Evolutionary conservation across 768 basidiomycete species (phyloP).

Genomic region (Fibroporia radiculosa): DNA sequence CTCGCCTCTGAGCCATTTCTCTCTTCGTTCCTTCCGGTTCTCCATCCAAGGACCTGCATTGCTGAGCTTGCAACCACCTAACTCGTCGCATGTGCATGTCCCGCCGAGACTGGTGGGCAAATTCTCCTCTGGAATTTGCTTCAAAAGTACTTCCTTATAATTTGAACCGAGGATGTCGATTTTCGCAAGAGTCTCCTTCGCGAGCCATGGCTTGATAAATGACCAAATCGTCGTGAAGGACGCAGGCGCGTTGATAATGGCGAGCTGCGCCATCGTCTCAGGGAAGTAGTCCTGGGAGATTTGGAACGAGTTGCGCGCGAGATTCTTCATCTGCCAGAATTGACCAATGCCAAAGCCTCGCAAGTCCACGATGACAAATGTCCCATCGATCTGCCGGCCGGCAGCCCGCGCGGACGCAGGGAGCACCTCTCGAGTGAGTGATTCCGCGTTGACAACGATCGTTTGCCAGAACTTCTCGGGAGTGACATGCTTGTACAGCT

Average conservation of each 20-base stretch:
- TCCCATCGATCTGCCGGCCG: constrained; percentile 40
- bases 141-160: constrained; percentile 48
- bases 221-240: constrained; percentile 71
- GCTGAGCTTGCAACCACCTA: constrained; percentile 53
- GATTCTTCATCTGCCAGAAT: constrained; percentile 70
- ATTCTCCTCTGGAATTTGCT: constrained; percentile 54
- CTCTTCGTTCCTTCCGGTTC: constrained; percentile 27
- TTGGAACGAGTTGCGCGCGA: constrained; percentile 58
- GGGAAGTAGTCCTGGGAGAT: constrained; percentile 76
- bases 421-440: constrained; percentile 55
- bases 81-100: constrained; percentile 48
- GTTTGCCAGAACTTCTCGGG: constrained; percentile 38
- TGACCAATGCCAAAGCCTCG: constrained; percentile 60
- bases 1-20: constrained; percentile 24
- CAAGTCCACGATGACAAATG: constrained; percentile 62
- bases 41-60: constrained; percentile 69
- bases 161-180: constrained; percentile 57
- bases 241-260: constrained; percentile 64
- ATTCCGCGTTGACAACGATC: constrained; percentile 58
- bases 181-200: constrained; percentile 65
- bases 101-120: constrained; percentile 59
- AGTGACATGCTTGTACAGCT: constrained; percentile 23
- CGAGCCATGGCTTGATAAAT: constrained; percentile 61
- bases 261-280: constrained; percentile 73
- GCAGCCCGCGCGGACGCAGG: constrained; percentile 57